Conservation (phyloP, 805 yeast genomes). For the Wickerhamomyces alni region DNA sequence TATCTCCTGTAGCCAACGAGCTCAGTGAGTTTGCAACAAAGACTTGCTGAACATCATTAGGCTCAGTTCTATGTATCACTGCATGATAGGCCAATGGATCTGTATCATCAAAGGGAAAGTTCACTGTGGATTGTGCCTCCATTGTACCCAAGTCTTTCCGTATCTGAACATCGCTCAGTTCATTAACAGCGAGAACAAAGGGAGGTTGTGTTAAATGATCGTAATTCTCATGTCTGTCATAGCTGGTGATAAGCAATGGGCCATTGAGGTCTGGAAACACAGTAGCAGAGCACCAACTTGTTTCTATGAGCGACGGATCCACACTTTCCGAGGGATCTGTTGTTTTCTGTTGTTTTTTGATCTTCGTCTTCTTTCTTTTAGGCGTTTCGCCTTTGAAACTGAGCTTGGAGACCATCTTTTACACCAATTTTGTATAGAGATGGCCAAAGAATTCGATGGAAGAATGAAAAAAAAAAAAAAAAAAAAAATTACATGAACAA, state of each 20-base stretch:
- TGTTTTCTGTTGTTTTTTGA: slow-evolving; percentile 2
- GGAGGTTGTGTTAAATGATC: not conserved
- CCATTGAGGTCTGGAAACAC: slow-evolving; percentile 25
- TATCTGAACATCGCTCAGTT: slow-evolving; percentile 1
- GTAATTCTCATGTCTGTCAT: not conserved
- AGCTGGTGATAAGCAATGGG: slow-evolving; percentile 23
- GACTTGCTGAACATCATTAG: slow-evolving; percentile 27
- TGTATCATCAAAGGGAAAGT: slow-evolving; percentile 6
- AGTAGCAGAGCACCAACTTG: slow-evolving; percentile 24
- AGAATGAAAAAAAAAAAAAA: not conserved
- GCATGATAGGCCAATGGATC: slow-evolving; percentile 2
- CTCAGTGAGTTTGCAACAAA: slow-evolving; percentile 20
- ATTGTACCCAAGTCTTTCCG: slow-evolving; percentile 1
- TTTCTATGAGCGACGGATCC: slow-evolving; percentile 4
- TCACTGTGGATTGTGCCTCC: slow-evolving; percentile 1
- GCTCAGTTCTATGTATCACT: slow-evolving; percentile 21
- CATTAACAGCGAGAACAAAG: not conserved
- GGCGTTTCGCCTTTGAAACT: slow-evolving; percentile 31
- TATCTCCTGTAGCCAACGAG: slow-evolving; percentile 1
- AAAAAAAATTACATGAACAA: not conserved
- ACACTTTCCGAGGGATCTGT: no score
- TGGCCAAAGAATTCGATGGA: not conserved
- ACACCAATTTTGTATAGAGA: not conserved
- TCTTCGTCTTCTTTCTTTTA: slow-evolving; percentile 11
- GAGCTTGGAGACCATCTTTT: slow-evolving; percentile 28